phyloP scores from a whole-genome alignment of 2,329 filamentous ascomycete genomes.

The Alternaria burnsii region DNA sequence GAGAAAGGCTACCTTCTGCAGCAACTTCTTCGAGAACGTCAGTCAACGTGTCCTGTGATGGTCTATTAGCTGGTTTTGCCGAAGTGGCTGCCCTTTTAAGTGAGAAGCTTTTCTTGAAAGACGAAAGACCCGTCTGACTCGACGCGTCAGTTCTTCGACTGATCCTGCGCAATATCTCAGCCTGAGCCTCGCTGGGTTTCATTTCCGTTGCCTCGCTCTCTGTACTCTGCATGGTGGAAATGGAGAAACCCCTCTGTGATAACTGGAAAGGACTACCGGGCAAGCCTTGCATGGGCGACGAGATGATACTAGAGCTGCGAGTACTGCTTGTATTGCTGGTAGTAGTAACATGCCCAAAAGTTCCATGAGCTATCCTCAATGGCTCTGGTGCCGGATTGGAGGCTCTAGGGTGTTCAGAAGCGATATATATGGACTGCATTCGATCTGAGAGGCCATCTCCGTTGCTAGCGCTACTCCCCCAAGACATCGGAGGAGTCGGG shows the following conservation, averaged over 20 bases:
- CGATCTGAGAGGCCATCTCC: constrained; percentile 22
- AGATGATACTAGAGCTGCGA: constrained; percentile 8
- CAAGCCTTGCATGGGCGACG: constrained; percentile 1
- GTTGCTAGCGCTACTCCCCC: constrained; percentile 13
- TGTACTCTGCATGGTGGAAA: constrained; percentile 16
- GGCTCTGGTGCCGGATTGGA: constrained; percentile 11
- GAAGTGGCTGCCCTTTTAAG: constrained; percentile 20
- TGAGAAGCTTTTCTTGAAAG: constrained; percentile 22
- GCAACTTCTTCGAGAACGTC: constrained; percentile 26
- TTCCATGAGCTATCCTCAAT: constrained; percentile 11
- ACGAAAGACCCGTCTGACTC: constrained; percentile 12
- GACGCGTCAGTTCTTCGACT: constrained; percentile 12
- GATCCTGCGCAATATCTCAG: constrained; percentile 22
- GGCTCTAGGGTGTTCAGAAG: constrained; percentile 4
- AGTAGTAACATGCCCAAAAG: constrained; percentile 20
- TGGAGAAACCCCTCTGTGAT: constrained; percentile 18
- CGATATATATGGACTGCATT: constrained; percentile 21
- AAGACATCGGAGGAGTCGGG: constrained; percentile 25
- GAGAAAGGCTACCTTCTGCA: constrained; percentile 22
- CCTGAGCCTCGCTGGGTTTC: constrained; percentile 20
- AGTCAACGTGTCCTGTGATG: constrained; percentile 16
- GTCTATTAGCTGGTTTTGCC: neutral
- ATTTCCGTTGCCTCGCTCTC: constrained; percentile 21
- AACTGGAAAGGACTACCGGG: constrained; percentile 16
- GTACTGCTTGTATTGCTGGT: constrained; percentile 19